Percentiles rank a stretch among this genome's conserved stretches.
These are phyloP conservation scores for Didymella pinodella DNA, from an alignment of 2,329 filamentous ascomycete genomes.

Conservation along the genomic window DNA sequence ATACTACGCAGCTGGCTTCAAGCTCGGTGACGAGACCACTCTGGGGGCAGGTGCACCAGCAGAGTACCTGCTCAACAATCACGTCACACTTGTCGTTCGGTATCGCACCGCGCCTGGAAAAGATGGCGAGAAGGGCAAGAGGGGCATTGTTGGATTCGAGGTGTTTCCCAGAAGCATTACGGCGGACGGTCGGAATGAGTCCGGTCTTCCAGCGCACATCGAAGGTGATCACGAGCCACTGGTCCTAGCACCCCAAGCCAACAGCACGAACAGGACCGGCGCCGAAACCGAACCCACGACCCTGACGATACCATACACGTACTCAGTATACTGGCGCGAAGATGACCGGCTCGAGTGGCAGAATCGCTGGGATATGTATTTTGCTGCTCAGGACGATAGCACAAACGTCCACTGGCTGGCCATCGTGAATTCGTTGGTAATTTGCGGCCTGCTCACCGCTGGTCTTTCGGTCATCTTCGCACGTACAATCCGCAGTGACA, in stretches of 20 bases:
- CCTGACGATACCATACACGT: slow-evolving; percentile 81
- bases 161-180: slow-evolving; percentile 87
- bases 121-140: slow-evolving; percentile 73
- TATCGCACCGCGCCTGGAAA: slow-evolving; percentile 75
- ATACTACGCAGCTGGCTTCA: slow-evolving; percentile 91
- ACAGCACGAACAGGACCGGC: slow-evolving; percentile 62
- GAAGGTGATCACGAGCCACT: slow-evolving; percentile 70
- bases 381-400: slow-evolving; percentile 84
- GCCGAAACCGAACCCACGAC: slow-evolving; percentile 68
- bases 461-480: slow-evolving; percentile 83
- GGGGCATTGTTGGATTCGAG: slow-evolving; percentile 87
- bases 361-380: slow-evolving; percentile 88
- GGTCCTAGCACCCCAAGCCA: slow-evolving; percentile 70
- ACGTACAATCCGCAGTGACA: slow-evolving; percentile 78
- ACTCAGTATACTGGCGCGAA: slow-evolving; percentile 89
- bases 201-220: slow-evolving; percentile 73
- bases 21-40: slow-evolving; percentile 78
- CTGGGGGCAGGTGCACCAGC: slow-evolving; percentile 66
- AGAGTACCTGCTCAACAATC: slow-evolving; percentile 83
- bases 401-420: slow-evolving; percentile 86
- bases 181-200: slow-evolving; percentile 64
- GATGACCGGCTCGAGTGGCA: slow-evolving; percentile 82
- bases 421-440: slow-evolving; percentile 85
- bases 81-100: slow-evolving; percentile 83
- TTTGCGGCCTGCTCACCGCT: slow-evolving; percentile 78